These are phyloP conservation scores for Yarrowia galli DNA, from an alignment of 1,139 yeast species.

Conservation along the genomic window DNA sequence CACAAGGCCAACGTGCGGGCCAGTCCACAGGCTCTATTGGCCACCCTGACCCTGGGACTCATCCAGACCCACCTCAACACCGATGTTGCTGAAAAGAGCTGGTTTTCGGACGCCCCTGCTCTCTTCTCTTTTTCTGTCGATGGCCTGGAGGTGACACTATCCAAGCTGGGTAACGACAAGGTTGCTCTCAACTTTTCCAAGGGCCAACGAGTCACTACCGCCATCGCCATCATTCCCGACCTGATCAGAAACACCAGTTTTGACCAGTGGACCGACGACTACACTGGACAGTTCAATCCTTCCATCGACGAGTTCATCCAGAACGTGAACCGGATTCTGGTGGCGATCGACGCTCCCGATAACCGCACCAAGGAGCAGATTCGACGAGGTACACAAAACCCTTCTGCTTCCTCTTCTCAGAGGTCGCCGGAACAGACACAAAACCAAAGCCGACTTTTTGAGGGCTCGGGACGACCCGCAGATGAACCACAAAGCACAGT, in stretches of 20 bases:
- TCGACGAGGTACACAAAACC: background rate
- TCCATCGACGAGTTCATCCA: conserved; percentile 31
- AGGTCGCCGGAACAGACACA: background rate
- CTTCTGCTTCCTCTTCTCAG: background rate
- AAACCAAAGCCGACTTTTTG: conserved; percentile 12
- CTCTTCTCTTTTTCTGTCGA: conserved; percentile 17
- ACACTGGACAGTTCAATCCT: conserved; percentile 25
- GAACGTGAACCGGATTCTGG: conserved; percentile 36
- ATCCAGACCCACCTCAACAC: conserved; percentile 29
- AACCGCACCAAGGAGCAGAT: conserved; percentile 30
- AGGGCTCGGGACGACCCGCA: background rate
- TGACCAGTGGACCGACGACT: conserved; percentile 15
- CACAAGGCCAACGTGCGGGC: conserved; percentile 10
- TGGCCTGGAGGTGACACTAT: conserved; percentile 28
- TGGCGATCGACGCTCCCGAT: conserved; percentile 26
- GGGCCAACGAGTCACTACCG: conserved; percentile 36
- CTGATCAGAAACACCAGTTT: conserved; percentile 19
- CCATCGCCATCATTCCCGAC: conserved; percentile 29
- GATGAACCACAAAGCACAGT: conserved; percentile 8
- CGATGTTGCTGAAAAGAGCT: conserved; percentile 4
- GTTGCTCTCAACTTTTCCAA: conserved; percentile 31
- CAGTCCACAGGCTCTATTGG: conserved; percentile 28
- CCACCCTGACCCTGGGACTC: conserved; percentile 27
- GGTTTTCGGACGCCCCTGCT: conserved; percentile 32
- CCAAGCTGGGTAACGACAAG: conserved; percentile 33